Evolutionary conservation across 164 flowering plant genomes (phyloP).

Genomic region (Tinospora cordifolia): DNA sequence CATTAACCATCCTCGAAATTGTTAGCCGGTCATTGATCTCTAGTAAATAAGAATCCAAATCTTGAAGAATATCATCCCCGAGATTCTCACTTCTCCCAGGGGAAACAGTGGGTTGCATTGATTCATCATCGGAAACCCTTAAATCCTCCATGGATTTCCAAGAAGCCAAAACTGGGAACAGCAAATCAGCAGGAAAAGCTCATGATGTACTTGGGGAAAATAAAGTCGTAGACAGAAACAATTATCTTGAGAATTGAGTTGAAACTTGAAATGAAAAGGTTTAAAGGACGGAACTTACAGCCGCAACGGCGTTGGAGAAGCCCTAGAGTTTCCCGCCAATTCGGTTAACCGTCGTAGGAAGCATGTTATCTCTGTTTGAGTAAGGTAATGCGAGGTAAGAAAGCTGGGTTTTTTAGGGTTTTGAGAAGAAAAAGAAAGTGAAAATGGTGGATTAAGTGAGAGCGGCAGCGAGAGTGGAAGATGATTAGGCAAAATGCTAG

Average conservation of each 20-base stretch:
- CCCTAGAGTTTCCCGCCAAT: constrained; percentile 9
- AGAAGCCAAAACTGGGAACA: not conserved
- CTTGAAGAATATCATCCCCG: constrained; percentile 41
- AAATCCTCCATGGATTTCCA: constrained; percentile 9
- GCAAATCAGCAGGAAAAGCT: not conserved
- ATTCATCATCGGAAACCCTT: constrained; percentile 6
- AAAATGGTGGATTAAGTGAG: too few relatives aligned
- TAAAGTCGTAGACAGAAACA: too few relatives aligned
- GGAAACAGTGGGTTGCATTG: constrained; percentile 9
- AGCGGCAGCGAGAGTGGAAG: not conserved
- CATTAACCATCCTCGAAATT: constrained; percentile 77
- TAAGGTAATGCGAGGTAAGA: too few relatives aligned
- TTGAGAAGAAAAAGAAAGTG: not conserved
- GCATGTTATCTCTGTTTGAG: not conserved
- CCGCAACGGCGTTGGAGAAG: not conserved
- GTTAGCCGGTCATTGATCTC: constrained; percentile 57
- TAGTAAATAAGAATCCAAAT: constrained; percentile 62
- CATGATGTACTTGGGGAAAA: too few relatives aligned
- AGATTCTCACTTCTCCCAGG: constrained; percentile 30
- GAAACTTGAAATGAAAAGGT: too few relatives aligned
- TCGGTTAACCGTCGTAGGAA: not conserved
- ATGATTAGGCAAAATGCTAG: too few relatives aligned
- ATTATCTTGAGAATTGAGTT: too few relatives aligned
- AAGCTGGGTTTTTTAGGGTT: constrained; percentile 6
- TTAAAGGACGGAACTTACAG: not conserved